Evolutionary conservation across 2,329 filamentous ascomycete genomes (phyloP).

Genomic region (Nemania diffusa): DNA sequence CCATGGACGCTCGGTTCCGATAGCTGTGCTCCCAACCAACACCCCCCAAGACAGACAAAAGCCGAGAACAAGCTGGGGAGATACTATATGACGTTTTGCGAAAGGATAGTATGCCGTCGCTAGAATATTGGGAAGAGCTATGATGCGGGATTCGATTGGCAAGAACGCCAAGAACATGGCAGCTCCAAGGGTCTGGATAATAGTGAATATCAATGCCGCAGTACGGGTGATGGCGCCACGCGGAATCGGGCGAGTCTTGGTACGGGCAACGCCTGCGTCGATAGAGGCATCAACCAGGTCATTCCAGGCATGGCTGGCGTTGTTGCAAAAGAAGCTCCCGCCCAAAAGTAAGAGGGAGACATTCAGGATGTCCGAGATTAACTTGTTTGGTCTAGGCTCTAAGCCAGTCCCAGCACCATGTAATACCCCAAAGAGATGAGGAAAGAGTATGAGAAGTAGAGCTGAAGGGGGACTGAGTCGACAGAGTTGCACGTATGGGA

Average conservation of each 20-base stretch:
- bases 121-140: constrained; percentile 35
- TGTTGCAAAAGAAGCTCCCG: constrained; percentile 41
- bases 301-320: constrained; percentile 45
- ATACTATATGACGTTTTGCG: constrained; percentile 45
- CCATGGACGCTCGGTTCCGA: constrained; percentile 27
- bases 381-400: not conserved
- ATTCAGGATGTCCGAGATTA: not conserved
- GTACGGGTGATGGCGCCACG: constrained; percentile 40
- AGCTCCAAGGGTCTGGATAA: constrained; percentile 30
- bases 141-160: not conserved
- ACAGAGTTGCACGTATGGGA: constrained; percentile 42
- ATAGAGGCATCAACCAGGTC: constrained; percentile 46
- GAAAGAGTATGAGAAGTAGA: constrained; percentile 42
- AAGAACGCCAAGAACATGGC: constrained; percentile 27
- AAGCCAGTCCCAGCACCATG: too few relatives aligned
- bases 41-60: constrained; percentile 42
- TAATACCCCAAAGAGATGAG: constrained; percentile 41
- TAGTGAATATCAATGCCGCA: constrained; percentile 41
- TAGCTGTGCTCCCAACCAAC: constrained; percentile 37
- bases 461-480: constrained; percentile 41
- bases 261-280: constrained; percentile 41
- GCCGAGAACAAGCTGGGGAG: constrained; percentile 46
- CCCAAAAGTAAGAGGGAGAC: constrained; percentile 6
- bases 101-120: constrained; percentile 43
- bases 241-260: constrained; percentile 43